Evolutionary conservation across 805 yeast genomes (phyloP), one percentile per base, ranked within the genome.

Genomic region (Candida glaebosa): DNA sequence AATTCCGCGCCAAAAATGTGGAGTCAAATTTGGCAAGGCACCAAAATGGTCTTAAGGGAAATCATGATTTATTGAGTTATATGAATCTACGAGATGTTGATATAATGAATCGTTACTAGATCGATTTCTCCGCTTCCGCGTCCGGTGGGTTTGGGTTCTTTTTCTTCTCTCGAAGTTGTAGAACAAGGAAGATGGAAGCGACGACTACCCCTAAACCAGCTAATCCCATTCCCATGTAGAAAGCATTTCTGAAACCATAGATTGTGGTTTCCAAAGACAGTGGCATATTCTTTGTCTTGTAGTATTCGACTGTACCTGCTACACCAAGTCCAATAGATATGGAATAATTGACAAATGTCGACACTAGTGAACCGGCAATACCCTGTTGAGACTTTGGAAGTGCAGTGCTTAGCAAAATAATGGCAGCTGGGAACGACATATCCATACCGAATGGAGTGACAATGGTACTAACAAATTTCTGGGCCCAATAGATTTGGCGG

Each of bases 371-470:
- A 0, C 87, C 89, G 1, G 89, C 90, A 67, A 82, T 76, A 5
- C 91, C 93, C 60, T 85, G 93, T 49, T 81, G 79, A 39, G 73
- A 66, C 41, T 67, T 61, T 0, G 90, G 89, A 18, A 84, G 65
- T 28, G 66, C 61, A 41, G 78, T 75, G 18, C 82, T 72, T 32
- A 84, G 58, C 8, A 82, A 69, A 39, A 84, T 68, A 0, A 87
- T 77, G 0, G 84, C 81, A 0, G 90, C 82, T 0, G 95, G 93
- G 57, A 84, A 85, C 10, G 86, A 78, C 66, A 81, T 69, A 56
- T 85, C 91, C 88, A 85, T 83, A 2, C 89, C 93, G 62, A 79
- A 81, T 8, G 82, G 76, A 8, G 76, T 61, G 2, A 84, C 57
- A 6, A 81, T 43, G 63, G 75, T 62, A 18, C 76, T 69, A 2